A percentile compares a stretch with the other conserved stretches of the same genome.
phyloP scores from a whole-genome alignment of 768 basidiomycete genomes.

The Xanthoconium stramineum region DNA sequence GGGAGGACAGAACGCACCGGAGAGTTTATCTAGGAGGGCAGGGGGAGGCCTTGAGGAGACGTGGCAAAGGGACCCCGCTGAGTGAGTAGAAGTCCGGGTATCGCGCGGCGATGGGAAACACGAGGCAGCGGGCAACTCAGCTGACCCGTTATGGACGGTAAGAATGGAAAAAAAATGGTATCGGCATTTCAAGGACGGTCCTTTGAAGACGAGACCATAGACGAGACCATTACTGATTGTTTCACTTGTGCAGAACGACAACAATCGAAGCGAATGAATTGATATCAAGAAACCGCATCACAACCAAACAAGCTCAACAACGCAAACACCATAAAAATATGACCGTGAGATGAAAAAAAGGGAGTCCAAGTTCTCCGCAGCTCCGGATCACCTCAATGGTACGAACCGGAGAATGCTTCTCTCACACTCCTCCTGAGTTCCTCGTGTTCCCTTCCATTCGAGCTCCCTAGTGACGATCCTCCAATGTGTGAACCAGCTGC shows the following conservation, averaged over 20 bases:
- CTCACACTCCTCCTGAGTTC: constrained; percentile 79
- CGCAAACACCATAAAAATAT: constrained; percentile 7
- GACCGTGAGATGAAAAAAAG: neutral
- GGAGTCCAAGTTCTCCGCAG: neutral
- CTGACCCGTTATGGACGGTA: constrained; percentile 1
- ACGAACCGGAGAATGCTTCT: constrained; percentile 72
- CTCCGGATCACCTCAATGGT: constrained; percentile 28
- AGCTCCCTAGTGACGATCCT: constrained; percentile 65
- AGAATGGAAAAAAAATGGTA: too few species aligned
- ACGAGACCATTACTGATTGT: too few species aligned
- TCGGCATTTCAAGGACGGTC: too few species aligned
- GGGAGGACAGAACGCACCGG: constrained; percentile 1
- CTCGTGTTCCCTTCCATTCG: constrained; percentile 63
- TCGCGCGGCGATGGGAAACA: constrained; percentile 15
- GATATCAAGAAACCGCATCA: neutral
- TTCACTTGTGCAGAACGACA: too few species aligned
- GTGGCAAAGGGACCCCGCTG: neutral
- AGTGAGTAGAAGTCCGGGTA: constrained; percentile 2
- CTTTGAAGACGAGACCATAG: too few species aligned
- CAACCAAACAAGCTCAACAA: neutral
- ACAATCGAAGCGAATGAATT: too few species aligned
- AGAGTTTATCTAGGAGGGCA: constrained; percentile 11
- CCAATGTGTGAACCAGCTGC: constrained; percentile 63
- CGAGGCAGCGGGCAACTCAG: constrained; percentile 14
- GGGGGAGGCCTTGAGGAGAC: constrained; percentile 1